A percentile compares a stretch with the other conserved stretches of the same genome.
These are phyloP conservation scores for Xylaria sp. DNA, from an alignment of 2,329 filamentous ascomycete genomes.

Conservation along the genomic window DNA sequence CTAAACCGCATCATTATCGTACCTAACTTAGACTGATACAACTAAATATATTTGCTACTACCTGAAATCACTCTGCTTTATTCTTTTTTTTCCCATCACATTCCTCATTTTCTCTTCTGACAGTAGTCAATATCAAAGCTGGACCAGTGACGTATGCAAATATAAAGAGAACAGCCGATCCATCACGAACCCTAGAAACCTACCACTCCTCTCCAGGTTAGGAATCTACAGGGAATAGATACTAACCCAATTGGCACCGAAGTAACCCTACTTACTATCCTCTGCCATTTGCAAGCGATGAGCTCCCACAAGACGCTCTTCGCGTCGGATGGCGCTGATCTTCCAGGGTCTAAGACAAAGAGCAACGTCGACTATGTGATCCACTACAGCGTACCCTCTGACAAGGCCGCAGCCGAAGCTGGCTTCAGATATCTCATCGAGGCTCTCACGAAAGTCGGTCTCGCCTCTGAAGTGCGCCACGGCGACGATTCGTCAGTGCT, in stretches of 20 bases:
- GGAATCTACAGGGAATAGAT: background rate
- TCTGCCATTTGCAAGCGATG: constrained; percentile 39
- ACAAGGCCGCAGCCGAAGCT: constrained; percentile 74
- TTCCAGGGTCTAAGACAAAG: constrained; percentile 47
- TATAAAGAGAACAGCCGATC: background rate
- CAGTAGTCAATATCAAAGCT: background rate
- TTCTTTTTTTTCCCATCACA: background rate
- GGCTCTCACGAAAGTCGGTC: constrained; percentile 79
- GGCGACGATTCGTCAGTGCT: constrained; percentile 80
- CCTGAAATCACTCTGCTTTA: background rate
- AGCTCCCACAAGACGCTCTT: constrained; percentile 44
- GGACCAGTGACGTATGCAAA: background rate
- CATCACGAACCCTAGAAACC: background rate
- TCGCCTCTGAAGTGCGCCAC: constrained; percentile 87
- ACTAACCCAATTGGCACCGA: background rate
- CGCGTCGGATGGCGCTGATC: constrained; percentile 44
- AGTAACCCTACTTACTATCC: background rate
- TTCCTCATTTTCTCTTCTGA: background rate
- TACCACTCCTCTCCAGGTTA: background rate
- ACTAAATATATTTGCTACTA: background rate
- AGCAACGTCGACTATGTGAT: constrained; percentile 87
- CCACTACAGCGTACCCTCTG: constrained; percentile 76
- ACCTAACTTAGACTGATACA: background rate
- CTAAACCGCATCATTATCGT: background rate
- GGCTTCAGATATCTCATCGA: constrained; percentile 83